Base-by-base conservation (phyloP, 139 green algal genomes). In the Chara braunii region DNA sequence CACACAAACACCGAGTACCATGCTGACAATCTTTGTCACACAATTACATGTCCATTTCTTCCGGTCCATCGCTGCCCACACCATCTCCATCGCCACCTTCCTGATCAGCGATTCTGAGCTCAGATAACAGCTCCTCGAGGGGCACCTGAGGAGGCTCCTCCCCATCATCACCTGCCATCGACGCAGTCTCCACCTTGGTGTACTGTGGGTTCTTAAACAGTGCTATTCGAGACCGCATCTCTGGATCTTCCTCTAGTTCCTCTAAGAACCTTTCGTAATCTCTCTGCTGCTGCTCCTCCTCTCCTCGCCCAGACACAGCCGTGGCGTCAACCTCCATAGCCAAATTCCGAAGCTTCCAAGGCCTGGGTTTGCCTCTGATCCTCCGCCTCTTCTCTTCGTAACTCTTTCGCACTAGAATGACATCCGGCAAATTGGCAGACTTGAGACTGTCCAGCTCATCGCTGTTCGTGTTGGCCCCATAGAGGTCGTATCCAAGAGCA, bases 81-180 rank as follows among this genome's bases (percentile, higher is more conserved):
- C 73, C 59, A 11, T 32, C 56, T 36, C 68, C 56, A 23, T 59
- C 63, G 40, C 24, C 54, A 37, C 52, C 54, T 23, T 40, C 43
- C 58, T 56, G 22, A 4, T 33, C 36, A 18, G 3, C 36, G 5
- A 80, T 45, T 44, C n/a, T 51, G 3, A 96, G 78, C 36, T 93
- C 87, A 61, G 94, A 86, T 57, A 97, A 69, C 71, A 97, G 80
- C 81, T 95, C 90, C 31, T 97, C 91, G 62, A 97, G 78, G 8
- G 89, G 90, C 18, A 97, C 80, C 74, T 94, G 67, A 2, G 82
- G 76, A 9, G 83, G 37, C 18, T 83, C 75, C 22, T 80, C 72
- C 48, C 78, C 57, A 24, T 74, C 72, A 2, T 70, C 61, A 12
- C 33, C 50, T 3, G 28, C 24, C 2, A 30, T 35, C 36, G n/a